Evolutionary conservation across 176 grass and related monocot genomes (phyloP).

Genomic region (Dactylis glomerata): DNA sequence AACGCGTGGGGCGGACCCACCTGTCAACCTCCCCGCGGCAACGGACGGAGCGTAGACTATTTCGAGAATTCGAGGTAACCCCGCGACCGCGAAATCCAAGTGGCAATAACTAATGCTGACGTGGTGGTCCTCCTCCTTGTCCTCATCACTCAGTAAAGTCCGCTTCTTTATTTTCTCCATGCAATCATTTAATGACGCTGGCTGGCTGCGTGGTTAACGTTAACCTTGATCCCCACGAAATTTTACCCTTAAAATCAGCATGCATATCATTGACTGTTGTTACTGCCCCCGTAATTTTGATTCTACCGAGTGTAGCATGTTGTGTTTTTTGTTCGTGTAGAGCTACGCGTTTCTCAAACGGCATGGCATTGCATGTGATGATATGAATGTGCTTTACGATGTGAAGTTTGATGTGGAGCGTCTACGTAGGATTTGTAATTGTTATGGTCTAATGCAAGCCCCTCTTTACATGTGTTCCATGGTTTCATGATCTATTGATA

Average conservation of each 20-base stretch:
- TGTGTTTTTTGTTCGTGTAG: not conserved
- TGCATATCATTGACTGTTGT: not conserved
- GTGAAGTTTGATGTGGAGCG: too few species aligned
- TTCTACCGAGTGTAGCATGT: not conserved
- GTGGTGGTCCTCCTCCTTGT: not conserved
- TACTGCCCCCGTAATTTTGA: not conserved
- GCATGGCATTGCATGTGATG: too few species aligned
- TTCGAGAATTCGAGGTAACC: not conserved
- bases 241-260: not conserved
- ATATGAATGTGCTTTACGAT: not conserved
- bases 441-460: too few species aligned
- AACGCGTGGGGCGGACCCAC: slow-evolving; percentile 4
- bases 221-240: not conserved
- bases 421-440: too few species aligned
- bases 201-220: not conserved
- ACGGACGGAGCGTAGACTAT: not conserved
- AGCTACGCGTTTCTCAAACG: not conserved
- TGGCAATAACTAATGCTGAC: not conserved
- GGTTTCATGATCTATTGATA: too few species aligned
- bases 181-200: not conserved
- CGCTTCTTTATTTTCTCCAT: not conserved
- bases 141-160: not conserved
- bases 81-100: not conserved
- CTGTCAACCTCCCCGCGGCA: not conserved
- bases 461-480: too few species aligned